Percentiles rank a stretch among this genome's conserved stretches.
Conservation (phyloP, 345 rosid species). For the Salix viminalis region DNA sequence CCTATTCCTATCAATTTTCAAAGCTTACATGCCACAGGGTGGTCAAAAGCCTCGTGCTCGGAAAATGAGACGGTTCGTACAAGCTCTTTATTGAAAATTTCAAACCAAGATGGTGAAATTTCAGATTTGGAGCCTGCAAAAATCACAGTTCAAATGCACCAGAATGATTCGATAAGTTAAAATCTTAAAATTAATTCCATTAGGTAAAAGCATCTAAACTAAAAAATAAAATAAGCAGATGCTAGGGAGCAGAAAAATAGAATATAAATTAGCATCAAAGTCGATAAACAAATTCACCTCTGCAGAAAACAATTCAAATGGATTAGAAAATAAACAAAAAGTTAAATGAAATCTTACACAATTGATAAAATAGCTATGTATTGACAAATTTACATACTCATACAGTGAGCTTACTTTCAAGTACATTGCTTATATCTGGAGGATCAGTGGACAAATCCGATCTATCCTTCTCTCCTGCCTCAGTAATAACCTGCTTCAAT, state of each 20-base stretch:
- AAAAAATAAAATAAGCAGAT: background rate
- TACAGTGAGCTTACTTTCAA: constrained; percentile 50
- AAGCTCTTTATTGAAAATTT: constrained; percentile 74
- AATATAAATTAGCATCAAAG: background rate
- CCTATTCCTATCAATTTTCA: constrained; percentile 3
- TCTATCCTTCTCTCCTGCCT: constrained; percentile 63
- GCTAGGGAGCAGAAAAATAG: background rate
- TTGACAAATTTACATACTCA: background rate
- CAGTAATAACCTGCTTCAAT: constrained; percentile 63
- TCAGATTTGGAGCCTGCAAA: constrained; percentile 70
- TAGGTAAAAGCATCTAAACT: background rate
- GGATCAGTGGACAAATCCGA: constrained; percentile 54
- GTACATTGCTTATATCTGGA: constrained; percentile 52
- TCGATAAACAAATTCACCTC: background rate
- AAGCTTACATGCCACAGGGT: constrained; percentile 94
- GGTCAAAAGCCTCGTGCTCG: constrained; percentile 95
- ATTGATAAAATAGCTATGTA: background rate
- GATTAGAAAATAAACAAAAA: background rate
- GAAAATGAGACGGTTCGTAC: constrained; percentile 67
- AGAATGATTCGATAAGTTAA: constrained; percentile 5
- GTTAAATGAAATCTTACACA: background rate
- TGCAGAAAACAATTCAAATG: background rate
- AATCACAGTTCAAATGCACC: background rate
- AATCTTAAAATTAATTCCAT: background rate
- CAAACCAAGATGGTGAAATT: constrained; percentile 81